Conservation (phyloP, 345 rosid species). For the Chamaenerion angustifolium region DNA sequence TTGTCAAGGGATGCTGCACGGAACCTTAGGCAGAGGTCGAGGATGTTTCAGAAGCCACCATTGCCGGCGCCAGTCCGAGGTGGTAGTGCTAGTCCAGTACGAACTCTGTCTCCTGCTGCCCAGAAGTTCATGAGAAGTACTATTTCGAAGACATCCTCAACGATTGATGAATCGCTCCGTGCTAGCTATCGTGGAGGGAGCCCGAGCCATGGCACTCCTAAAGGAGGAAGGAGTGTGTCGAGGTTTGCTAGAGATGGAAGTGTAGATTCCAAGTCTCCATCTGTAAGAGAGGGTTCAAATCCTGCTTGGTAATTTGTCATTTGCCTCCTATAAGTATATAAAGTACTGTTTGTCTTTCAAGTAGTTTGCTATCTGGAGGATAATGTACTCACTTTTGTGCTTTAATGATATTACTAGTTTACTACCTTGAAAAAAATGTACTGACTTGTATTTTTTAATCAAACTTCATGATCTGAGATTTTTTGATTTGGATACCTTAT, state of each 20-base stretch:
- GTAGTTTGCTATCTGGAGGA: no score
- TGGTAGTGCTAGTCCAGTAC: slow-evolving; percentile 90
- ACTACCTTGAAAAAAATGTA: no score
- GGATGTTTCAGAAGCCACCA: slow-evolving; percentile 81
- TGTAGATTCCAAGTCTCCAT: slow-evolving; percentile 47
- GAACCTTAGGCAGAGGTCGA: slow-evolving; percentile 65
- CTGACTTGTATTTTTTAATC: no score
- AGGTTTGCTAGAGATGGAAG: slow-evolving; percentile 75
- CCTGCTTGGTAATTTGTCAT: slow-evolving; percentile 32
- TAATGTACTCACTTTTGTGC: no score
- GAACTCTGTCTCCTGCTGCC: slow-evolving; percentile 85
- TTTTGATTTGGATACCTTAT: no score
- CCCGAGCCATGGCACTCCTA: slow-evolving; percentile 58
- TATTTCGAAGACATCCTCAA: slow-evolving; percentile 62
- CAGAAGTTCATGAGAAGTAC: slow-evolving; percentile 88
- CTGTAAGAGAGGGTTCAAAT: slow-evolving; percentile 39
- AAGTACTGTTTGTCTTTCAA: no score
- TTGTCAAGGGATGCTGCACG: slow-evolving; percentile 84
- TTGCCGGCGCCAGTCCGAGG: slow-evolving; percentile 79
- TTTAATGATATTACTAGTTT: no score
- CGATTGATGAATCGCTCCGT: slow-evolving; percentile 90
- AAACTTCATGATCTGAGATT: no score
- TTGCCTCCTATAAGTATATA: neutral
- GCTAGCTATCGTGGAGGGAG: slow-evolving; percentile 89
- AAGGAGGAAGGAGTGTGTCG: slow-evolving; percentile 54